Evolutionary conservation across 441 rosid species (phyloP).

Genomic region (Euphorbia neoarborescens): DNA sequence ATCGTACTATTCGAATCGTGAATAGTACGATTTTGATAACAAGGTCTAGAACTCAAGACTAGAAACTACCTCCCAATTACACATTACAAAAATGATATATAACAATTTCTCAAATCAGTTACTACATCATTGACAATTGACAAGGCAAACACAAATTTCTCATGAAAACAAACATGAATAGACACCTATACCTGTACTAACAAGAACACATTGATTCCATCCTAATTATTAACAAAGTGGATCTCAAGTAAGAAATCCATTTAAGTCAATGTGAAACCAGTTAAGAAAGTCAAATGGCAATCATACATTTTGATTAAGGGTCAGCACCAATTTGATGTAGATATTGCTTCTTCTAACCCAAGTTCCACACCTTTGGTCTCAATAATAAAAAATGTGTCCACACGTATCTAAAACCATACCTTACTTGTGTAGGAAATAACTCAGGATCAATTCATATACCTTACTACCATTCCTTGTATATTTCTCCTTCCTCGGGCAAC

Average conservation of each 20-base stretch:
- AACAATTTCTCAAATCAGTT: too few relatives aligned
- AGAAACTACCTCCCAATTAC: conserved; percentile 11
- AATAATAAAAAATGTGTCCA: background rate
- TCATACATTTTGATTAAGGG: conserved; percentile 11
- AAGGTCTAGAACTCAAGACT: background rate
- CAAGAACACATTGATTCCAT: too few relatives aligned
- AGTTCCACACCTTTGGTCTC: background rate
- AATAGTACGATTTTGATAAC: too few relatives aligned
- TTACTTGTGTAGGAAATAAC: background rate
- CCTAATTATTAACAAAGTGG: background rate
- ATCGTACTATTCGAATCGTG: too few relatives aligned
- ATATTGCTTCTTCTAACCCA: background rate
- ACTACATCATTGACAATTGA: background rate
- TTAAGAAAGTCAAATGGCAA: conserved; percentile 15
- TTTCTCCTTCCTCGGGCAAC: background rate
- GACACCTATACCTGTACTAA: background rate
- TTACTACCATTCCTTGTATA: background rate
- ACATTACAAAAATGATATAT: conserved; percentile 1
- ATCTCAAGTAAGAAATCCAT: background rate
- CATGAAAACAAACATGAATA: background rate
- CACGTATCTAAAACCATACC: background rate
- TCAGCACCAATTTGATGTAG: background rate
- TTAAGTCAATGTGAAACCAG: conserved; percentile 13
- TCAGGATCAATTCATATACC: background rate
- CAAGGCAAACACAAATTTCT: too few relatives aligned